phyloP scores from a whole-genome alignment of 805 yeast species.

The Saccharomycopsis sp. region DNA sequence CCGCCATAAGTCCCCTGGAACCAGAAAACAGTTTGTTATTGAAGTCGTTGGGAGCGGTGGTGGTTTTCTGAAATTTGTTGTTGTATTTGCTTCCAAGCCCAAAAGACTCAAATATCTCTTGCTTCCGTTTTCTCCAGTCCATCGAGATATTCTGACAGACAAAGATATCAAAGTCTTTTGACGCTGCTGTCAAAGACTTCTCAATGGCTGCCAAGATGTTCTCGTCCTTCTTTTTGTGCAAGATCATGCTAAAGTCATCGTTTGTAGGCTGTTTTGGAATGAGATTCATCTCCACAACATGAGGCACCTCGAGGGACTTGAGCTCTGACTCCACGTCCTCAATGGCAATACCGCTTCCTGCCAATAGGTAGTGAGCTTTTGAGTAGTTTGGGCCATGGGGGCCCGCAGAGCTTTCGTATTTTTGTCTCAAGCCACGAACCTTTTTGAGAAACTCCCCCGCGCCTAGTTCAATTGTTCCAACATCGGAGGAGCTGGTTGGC shows the following conservation, averaged over 20 bases:
- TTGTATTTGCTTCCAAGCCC: slow-evolving; percentile 31
- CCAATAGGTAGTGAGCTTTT: slow-evolving; percentile 79
- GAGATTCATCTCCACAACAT: slow-evolving; percentile 14
- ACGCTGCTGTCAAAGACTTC: slow-evolving; percentile 61
- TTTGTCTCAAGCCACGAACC: slow-evolving; percentile 46
- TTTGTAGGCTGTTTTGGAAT: slow-evolving; percentile 19
- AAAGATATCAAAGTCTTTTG: slow-evolving; percentile 73
- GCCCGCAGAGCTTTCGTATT: slow-evolving; percentile 31
- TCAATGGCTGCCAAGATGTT: slow-evolving; percentile 77
- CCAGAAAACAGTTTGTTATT: background rate
- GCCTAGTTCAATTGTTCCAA: slow-evolving; percentile 76
- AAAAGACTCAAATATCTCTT: slow-evolving; percentile 62
- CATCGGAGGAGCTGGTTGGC: slow-evolving; percentile 54
- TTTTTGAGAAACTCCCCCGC: slow-evolving; percentile 68
- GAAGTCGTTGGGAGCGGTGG: background rate
- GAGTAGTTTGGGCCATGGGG: slow-evolving; percentile 40
- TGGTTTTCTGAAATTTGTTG: slow-evolving; percentile 6
- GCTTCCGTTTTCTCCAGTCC: slow-evolving; percentile 79
- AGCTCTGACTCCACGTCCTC: slow-evolving; percentile 64
- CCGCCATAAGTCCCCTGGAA: background rate
- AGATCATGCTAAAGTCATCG: slow-evolving; percentile 49
- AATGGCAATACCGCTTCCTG: slow-evolving; percentile 80
- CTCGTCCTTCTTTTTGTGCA: slow-evolving; percentile 69
- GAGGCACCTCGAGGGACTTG: slow-evolving; percentile 29
- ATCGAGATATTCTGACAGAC: slow-evolving; percentile 62